phyloP scores from a whole-genome alignment of 2,329 filamentous ascomycete species.

The Diaporthe eres region DNA sequence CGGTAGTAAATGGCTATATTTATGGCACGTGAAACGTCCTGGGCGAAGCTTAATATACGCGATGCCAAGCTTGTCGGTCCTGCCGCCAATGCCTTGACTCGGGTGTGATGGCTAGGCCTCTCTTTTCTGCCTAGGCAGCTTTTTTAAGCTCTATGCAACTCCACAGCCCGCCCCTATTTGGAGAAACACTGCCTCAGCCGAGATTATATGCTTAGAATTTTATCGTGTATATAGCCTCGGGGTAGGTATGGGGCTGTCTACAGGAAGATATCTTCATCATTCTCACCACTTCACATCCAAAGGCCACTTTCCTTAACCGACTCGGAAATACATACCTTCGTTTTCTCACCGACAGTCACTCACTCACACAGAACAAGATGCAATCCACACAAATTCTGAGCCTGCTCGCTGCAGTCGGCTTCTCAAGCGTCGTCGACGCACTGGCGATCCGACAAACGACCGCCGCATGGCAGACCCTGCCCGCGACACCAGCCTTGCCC shows the following conservation, averaged over 20 bases:
- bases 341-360: slow-evolving; percentile 18
- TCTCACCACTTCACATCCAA: background rate
- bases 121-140: slow-evolving; percentile 13
- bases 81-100: slow-evolving; percentile 15
- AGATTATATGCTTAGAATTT: slow-evolving; percentile 20
- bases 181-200: slow-evolving; percentile 17
- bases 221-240: slow-evolving; percentile 17
- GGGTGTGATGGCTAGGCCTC: slow-evolving; percentile 7
- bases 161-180: slow-evolving; percentile 26
- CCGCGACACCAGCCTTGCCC: slow-evolving; percentile 55
- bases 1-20: background rate
- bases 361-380: slow-evolving; percentile 21
- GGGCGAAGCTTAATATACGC: slow-evolving; percentile 22
- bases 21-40: slow-evolving; percentile 8
- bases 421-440: slow-evolving; percentile 9
- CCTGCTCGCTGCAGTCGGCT: slow-evolving; percentile 25
- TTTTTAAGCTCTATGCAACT: slow-evolving; percentile 28
- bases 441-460: slow-evolving; percentile 47
- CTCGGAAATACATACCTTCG: background rate
- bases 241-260: background rate
- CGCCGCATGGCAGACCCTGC: slow-evolving; percentile 53
- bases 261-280: background rate
- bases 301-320: background rate
- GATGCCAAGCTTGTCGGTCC: slow-evolving; percentile 26
- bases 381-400: slow-evolving; percentile 14